Evolutionary conservation across 495 filamentous ascomycete species (phyloP), one percentile per base, ranked within the genome.

Genomic region (Penicillium taxi): DNA sequence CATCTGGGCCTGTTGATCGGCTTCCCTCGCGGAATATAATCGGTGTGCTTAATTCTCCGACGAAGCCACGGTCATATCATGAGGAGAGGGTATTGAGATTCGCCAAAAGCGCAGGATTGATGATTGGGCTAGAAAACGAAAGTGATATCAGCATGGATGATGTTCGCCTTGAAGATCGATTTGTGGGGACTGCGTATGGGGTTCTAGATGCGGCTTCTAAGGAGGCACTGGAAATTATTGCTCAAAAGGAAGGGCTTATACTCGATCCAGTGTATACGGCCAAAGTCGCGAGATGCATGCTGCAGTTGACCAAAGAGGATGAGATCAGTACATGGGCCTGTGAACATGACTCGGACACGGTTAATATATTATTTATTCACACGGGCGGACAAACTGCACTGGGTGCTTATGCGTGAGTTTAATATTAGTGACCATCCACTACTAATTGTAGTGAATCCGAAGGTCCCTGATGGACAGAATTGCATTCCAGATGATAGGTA

Each of bases 191-290:
- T 7, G 56, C 29, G 13, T 66, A 66, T 28, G 63, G 63, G 2
- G 47, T 63, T 2, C 27, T 64, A 21, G 60, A 64, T 35, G 23
- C 26, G 3, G 38, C 54, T 17, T 45, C 50, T 2, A 55, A 47
- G 26, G 35, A 45, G 20, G 19, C 47, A 6, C 15, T 63, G 30
- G 37, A 42, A 11, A 23, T 21, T 13, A 52, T 61, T 47, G 62
- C 60, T 9, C 44, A 44, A 36, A 37, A 33, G 13, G 63, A 63
- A 29, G 49, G 45, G 16, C 25, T 66, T 9, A 28, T 64, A 4
- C 30, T 64, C 26, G 63, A 66, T 25, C 63, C 63, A 2, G 60
- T 66, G 6, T 66, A 66, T 47, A 66, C 62, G 36, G 52, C 44
- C 5, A 66, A 66, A 31, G 60, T 56, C 24, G 50, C 47, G 9